Evolutionary conservation across 208 protist species (phyloP).

Genomic region (Acanthamoeba royreba): DNA sequence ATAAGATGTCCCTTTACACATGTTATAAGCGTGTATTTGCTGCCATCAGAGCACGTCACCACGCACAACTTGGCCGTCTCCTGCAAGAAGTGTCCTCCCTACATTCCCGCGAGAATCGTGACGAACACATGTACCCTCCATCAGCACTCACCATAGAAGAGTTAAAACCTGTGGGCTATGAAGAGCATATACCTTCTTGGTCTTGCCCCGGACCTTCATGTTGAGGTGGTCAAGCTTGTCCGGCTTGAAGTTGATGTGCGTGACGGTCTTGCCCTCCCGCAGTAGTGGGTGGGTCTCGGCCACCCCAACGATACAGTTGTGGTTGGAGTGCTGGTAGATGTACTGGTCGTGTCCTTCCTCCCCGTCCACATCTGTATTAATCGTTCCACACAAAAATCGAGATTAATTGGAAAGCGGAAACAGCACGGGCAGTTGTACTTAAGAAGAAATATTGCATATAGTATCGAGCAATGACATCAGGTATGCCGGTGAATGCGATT

Average conservation of each 20-base stretch:
- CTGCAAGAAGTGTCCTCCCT: conserved; percentile 28
- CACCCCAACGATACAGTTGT: conserved; percentile 27
- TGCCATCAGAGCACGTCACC: conserved; percentile 42
- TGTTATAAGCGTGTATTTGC: neutral
- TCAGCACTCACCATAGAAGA: neutral
- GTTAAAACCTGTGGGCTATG: neutral
- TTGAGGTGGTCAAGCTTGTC: neutral
- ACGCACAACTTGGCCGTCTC: neutral
- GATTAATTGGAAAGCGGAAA: neutral
- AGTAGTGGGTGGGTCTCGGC: neutral
- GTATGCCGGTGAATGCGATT: neutral
- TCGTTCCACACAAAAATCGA: neutral
- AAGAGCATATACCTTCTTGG: neutral
- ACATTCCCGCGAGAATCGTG: neutral
- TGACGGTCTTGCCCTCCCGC: neutral
- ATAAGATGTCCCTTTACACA: conserved; percentile 34
- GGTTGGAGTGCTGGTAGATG: conserved; percentile 45
- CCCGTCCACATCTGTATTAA: neutral
- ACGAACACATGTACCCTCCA: neutral
- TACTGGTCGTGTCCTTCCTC: conserved; percentile 35
- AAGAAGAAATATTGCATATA: neutral
- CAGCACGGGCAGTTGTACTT: neutral
- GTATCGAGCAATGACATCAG: conserved; percentile 24
- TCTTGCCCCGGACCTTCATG: neutral
- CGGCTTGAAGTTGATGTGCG: neutral